Base-by-base conservation (phyloP, 768 basidiomycete species). In the Austroboletus eburneus region DNA sequence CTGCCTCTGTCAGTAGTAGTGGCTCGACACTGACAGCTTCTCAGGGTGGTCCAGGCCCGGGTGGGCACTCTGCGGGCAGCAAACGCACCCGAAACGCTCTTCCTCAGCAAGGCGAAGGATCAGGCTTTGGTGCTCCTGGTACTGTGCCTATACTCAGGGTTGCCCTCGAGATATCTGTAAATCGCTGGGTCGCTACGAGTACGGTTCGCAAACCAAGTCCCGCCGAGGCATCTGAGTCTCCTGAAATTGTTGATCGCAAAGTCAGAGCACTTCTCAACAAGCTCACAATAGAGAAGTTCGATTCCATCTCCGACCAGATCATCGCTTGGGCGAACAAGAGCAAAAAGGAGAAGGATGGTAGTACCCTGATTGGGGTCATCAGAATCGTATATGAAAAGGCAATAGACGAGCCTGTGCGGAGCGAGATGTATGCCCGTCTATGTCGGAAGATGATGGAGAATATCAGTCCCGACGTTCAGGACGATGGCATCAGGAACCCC, bases 331-430 rank as follows among this genome's bases (percentile, higher is more conserved):
- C 93, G 24, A 95, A 97, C 78, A 90, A 81, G 71, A 90, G 87
- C 4, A 84, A 86, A 72, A 79, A 85, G 59, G 92, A 98, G 76
- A 88, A 82, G 63, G 91, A 97, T 61, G 92, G 93, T 3, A 81
- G 87, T 54, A 95, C 93, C 4, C 81, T 97, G 50, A 95, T 95
- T 56, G 90, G 93, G 58, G 95, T 98, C 64, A 97, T 96, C 67
- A 82, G 86, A 48, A 83, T 96, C 43, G 89, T 97, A 24, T 97
- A 96, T 66, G 95, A 96, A 68, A 96, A 94, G 75, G 94, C 93
- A 9, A 96, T 91, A 7, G 94, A 97, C 65, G 95, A 97, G 66
- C 90, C 91, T 34, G 81, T 84, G 9, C 94, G 91, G 87, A 94
- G 91, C 2, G 87, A 91, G 73, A 97, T 97, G 91, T 97, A 99